A percentile compares a stretch with the other conserved stretches of the same genome.
Evolutionary conservation across 768 basidiomycete species (phyloP).

Genomic region (Dendrothele bispora): DNA sequence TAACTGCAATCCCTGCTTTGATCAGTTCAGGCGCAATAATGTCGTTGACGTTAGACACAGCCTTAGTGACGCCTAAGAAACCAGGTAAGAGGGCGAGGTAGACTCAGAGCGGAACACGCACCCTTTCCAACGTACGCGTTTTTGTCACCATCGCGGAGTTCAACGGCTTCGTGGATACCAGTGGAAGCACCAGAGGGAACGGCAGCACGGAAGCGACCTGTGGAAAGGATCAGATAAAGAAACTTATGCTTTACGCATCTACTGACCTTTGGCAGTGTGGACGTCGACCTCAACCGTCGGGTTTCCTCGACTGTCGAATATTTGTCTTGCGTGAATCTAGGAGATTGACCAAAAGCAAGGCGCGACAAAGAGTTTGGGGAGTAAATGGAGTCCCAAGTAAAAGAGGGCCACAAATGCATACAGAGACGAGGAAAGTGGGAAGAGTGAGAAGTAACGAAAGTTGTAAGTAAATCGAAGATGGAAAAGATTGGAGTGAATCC

Average conservation of each 20-base stretch:
- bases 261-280: slow-evolving; percentile 78
- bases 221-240: slow-evolving; percentile 15
- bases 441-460: too few species aligned
- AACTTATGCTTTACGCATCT: neutral
- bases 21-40: slow-evolving; percentile 88
- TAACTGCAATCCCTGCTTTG: slow-evolving; percentile 80
- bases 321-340: slow-evolving; percentile 82
- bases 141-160: slow-evolving; percentile 97
- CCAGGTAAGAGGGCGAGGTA: slow-evolving; percentile 6
- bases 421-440: too few species aligned
- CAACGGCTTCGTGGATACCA: slow-evolving; percentile 96
- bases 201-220: slow-evolving; percentile 90
- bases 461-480: too few species aligned
- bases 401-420: too few species aligned
- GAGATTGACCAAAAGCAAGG: too few species aligned
- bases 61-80: slow-evolving; percentile 81
- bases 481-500: too few species aligned
- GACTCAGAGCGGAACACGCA: slow-evolving; percentile 30
- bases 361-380: too few species aligned
- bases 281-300: slow-evolving; percentile 95
- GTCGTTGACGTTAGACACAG: slow-evolving; percentile 92
- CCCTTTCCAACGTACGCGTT: slow-evolving; percentile 94
- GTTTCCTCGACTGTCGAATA: slow-evolving; percentile 99
- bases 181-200: slow-evolving; percentile 99
- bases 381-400: too few species aligned